phyloP scores from a whole-genome alignment of 805 yeast species.

The Metschnikowia shivogae region DNA sequence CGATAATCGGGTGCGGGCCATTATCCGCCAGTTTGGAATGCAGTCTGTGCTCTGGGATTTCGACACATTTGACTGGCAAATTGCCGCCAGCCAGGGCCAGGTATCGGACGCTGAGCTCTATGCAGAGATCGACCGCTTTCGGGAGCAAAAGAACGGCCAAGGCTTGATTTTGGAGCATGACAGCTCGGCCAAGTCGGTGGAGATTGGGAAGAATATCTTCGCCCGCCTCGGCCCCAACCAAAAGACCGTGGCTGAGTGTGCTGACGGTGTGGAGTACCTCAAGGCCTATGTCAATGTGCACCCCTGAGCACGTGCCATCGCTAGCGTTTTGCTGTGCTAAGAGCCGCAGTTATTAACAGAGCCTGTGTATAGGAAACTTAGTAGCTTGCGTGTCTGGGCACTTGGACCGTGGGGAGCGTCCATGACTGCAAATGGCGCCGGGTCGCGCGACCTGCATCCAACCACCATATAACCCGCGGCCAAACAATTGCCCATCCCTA shows the following conservation, averaged over 20 bases:
- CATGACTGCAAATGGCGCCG: background rate
- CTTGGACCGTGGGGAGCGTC: no score
- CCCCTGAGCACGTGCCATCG: background rate
- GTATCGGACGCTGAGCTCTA: conserved; percentile 52
- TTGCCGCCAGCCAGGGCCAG: conserved; percentile 35
- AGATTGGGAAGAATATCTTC: conserved; percentile 58
- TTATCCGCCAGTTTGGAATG: conserved; percentile 80
- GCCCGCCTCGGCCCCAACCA: conserved; percentile 48
- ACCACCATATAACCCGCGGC: background rate
- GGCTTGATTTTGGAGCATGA: conserved; percentile 91
- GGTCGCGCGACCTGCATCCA: background rate
- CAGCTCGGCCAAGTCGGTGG: conserved; percentile 59
- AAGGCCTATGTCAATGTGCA: conserved; percentile 25
- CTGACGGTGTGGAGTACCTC: conserved; percentile 60
- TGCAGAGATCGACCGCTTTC: conserved; percentile 55
- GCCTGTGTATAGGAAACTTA: no score
- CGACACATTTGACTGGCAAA: conserved; percentile 89
- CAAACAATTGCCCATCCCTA: background rate
- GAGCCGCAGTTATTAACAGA: no score
- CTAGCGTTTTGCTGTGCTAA: no score
- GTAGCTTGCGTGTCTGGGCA: no score
- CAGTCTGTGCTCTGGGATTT: conserved; percentile 87
- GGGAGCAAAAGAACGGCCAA: conserved; percentile 18
- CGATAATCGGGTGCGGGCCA: conserved; percentile 79
- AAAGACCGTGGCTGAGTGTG: conserved; percentile 76